Evolutionary conservation across 495 filamentous ascomycete species (phyloP).

Genomic region (Talaromyces proteolyticus): DNA sequence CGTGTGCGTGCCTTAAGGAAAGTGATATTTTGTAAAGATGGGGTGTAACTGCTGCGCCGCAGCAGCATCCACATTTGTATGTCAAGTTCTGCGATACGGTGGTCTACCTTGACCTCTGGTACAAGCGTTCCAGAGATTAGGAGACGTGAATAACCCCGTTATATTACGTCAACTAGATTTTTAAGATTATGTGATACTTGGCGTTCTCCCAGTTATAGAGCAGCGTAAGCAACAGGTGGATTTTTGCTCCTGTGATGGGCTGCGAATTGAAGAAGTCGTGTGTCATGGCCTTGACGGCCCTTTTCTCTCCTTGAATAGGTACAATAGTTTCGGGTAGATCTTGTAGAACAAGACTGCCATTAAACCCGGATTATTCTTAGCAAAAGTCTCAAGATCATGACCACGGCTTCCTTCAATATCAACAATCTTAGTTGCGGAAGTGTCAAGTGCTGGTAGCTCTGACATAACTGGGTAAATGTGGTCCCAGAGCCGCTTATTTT

Average conservation of each 20-base stretch:
- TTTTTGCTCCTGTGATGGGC: slow-evolving; percentile 44
- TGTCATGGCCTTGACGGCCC: slow-evolving; percentile 35
- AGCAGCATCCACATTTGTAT: not conserved
- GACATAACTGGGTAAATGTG: not conserved
- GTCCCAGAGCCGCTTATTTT: not conserved
- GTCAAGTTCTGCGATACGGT: not conserved
- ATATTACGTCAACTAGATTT: not conserved
- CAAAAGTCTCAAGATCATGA: not conserved
- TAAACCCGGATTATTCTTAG: not conserved
- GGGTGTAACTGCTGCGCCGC: too few species aligned
- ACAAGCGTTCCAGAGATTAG: not conserved
- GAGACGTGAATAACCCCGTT: not conserved
- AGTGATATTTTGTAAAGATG: too few species aligned
- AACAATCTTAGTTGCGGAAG: not conserved
- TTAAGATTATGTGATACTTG: slow-evolving; percentile 31
- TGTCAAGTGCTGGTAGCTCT: not conserved
- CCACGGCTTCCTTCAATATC: not conserved
- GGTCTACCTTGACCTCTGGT: not conserved
- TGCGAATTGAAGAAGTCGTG: slow-evolving; percentile 47
- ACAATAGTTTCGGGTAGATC: slow-evolving; percentile 38
- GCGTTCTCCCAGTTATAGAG: slow-evolving; percentile 43
- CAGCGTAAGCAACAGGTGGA: slow-evolving; percentile 43
- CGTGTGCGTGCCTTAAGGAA: too few species aligned
- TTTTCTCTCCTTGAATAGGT: slow-evolving; percentile 23
- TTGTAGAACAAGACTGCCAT: slow-evolving; percentile 35